phyloP scores from a whole-genome alignment of 129 eudicot genomes.

The Lonicera japonica region DNA sequence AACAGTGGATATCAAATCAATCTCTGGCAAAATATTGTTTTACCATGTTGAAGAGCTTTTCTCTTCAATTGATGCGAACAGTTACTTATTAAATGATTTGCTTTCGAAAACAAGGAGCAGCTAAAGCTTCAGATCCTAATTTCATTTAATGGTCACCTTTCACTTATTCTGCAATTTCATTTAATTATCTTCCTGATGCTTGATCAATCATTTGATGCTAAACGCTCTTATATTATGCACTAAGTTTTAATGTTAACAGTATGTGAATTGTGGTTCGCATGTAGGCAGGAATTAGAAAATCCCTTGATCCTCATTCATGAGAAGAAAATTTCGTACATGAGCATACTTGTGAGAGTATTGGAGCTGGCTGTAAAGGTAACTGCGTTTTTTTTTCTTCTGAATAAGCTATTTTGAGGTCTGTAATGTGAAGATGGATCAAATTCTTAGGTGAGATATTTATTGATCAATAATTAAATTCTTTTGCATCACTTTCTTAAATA shows the following conservation, averaged over 20 bases:
- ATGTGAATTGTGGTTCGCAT: constrained; percentile 21
- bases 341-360: constrained; percentile 63
- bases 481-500: constrained; percentile 16
- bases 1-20: not conserved
- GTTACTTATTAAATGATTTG: not conserved
- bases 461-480: not conserved
- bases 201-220: not conserved
- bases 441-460: not conserved
- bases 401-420: not conserved
- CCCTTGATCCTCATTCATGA: constrained; percentile 90
- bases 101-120: constrained; percentile 8
- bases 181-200: not conserved
- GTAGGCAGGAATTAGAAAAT: constrained; percentile 86
- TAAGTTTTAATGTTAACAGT: constrained; percentile 16
- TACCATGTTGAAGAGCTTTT: not conserved
- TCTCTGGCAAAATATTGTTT: not conserved
- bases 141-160: not conserved
- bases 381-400: not conserved
- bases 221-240: constrained; percentile 1
- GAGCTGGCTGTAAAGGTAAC: constrained; percentile 86
- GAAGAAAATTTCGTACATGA: constrained; percentile 72
- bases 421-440: constrained; percentile 5
- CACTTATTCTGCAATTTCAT: not conserved
- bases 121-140: not conserved
- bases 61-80: not conserved